Percentiles rank a stretch among this genome's conserved stretches.
Evolutionary conservation across 163 green algal species (phyloP).

Genomic region (Scenedesmus sp.): DNA sequence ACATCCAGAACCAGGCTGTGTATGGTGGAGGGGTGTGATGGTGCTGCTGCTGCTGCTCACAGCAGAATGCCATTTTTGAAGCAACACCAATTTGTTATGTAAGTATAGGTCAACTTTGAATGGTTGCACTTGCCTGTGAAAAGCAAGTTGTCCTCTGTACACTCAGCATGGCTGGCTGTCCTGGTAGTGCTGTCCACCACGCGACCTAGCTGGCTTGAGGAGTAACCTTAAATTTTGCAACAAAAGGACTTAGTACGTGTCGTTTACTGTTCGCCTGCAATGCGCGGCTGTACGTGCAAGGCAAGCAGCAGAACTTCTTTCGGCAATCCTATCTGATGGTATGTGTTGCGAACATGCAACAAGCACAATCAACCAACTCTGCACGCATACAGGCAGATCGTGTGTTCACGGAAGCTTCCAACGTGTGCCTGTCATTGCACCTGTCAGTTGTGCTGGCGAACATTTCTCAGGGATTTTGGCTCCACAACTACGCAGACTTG

Average conservation of each 20-base stretch:
- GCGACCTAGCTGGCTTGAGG: too few species aligned
- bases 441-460: neutral
- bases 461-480: neutral
- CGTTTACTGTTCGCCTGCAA: neutral
- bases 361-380: neutral
- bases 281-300: neutral
- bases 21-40: neutral
- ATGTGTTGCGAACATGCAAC: neutral
- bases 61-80: neutral
- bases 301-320: neutral
- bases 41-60: neutral
- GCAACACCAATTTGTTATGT: neutral
- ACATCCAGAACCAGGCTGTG: neutral
- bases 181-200: neutral
- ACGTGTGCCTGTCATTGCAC: neutral
- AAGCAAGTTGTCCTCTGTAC: neutral
- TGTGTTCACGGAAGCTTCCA: neutral
- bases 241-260: too few species aligned
- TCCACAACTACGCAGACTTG: too few species aligned
- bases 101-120: neutral
- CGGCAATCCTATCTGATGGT: neutral
- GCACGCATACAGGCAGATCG: neutral
- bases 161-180: conserved; percentile 6
- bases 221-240: too few species aligned
- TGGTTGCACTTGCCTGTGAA: neutral